Conservation (phyloP, 2,329 filamentous ascomycete species). For the Penicillium thymicola region DNA sequence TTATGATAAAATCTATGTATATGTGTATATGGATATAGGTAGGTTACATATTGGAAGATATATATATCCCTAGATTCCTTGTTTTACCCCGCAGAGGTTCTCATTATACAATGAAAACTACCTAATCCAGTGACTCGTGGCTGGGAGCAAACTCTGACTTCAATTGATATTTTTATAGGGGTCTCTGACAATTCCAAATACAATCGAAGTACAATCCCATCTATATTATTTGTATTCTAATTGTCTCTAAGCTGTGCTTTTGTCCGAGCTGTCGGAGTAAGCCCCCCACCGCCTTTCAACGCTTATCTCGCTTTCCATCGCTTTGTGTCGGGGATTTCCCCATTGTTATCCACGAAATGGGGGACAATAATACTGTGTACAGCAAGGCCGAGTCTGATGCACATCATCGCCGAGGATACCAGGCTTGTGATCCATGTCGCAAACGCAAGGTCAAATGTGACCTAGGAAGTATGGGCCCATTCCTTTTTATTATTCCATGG, state of each 20-base stretch:
- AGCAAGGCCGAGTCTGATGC: slow-evolving; percentile 33
- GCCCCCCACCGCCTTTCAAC: slow-evolving; percentile 33
- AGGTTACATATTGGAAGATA: too few species aligned
- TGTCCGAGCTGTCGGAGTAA: slow-evolving; percentile 16
- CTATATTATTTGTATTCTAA: neutral
- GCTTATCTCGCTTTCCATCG: slow-evolving; percentile 42
- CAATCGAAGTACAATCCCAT: neutral
- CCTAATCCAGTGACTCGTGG: slow-evolving; percentile 5
- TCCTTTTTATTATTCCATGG: slow-evolving; percentile 6
- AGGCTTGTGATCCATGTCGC: slow-evolving; percentile 49
- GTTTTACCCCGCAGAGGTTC: slow-evolving; percentile 30
- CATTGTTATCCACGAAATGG: slow-evolving; percentile 25
- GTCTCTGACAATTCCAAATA: neutral
- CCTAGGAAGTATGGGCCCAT: slow-evolving; percentile 41
- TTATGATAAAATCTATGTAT: neutral
- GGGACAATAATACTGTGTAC: slow-evolving; percentile 19
- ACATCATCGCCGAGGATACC: slow-evolving; percentile 48
- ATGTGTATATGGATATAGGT: neutral
- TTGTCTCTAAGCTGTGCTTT: neutral
- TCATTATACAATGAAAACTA: slow-evolving; percentile 24
- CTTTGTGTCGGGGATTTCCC: slow-evolving; percentile 25
- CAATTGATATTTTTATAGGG: neutral
- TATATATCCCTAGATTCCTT: neutral
- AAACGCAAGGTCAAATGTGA: slow-evolving; percentile 51
- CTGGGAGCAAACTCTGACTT: neutral